These are phyloP conservation scores for Coccomyxa sp. DNA, from an alignment of 139 green algal genomes.

Conservation along the genomic window DNA sequence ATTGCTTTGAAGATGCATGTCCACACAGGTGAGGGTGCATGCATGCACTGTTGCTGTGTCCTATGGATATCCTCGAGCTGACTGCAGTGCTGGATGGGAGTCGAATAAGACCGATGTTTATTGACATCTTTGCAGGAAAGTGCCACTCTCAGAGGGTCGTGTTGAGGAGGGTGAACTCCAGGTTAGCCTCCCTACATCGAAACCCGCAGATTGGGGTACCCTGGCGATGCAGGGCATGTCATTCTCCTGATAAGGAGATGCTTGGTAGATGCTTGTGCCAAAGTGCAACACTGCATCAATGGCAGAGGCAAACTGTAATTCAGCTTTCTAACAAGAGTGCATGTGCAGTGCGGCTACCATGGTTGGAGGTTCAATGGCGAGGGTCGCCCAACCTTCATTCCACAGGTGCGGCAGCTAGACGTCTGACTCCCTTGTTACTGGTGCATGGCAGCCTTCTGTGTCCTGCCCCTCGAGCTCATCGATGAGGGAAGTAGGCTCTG, in stretches of 20 bases:
- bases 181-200: no score
- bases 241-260: no score
- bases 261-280: no score
- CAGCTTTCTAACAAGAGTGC: no score
- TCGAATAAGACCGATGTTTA: background rate
- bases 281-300: no score
- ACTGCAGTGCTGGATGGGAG: background rate
- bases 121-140: background rate
- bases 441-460: background rate
- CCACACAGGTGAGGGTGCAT: conserved; percentile 34
- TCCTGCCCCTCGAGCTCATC: background rate
- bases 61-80: background rate
- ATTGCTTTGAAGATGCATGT: conserved; percentile 40
- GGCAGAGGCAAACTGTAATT: no score
- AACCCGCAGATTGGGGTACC: no score
- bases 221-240: no score
- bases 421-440: background rate
- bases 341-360: conserved; percentile 58
- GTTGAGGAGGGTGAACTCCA: conserved; percentile 33
- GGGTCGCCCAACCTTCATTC: conserved; percentile 41
- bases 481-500: background rate
- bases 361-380: conserved; percentile 23
- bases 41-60: background rate
- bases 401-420: conserved; percentile 13
- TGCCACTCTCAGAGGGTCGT: background rate